Base-by-base conservation (phyloP, 2,329 filamentous ascomycete genomes). In the Lachnellula cervina region DNA sequence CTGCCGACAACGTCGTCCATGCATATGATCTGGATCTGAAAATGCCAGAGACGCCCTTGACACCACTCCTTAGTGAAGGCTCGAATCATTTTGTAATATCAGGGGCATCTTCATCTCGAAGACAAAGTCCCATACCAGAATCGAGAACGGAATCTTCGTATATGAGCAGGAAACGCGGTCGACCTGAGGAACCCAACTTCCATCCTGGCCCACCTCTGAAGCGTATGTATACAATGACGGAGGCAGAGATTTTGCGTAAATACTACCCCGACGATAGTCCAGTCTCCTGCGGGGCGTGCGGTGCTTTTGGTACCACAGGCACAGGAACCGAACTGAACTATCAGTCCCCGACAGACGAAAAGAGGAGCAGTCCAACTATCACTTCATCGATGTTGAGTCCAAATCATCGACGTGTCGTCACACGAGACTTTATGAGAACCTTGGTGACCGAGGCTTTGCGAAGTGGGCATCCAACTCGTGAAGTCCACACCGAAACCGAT, bases 11-110 rank as follows among this genome's bases (percentile, higher is more conserved):
- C 62, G 85, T 89, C 17, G 86, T 89, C 9, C 84, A 89, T 69
- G 86, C 86, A 13, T 88, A 88, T 63, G 86, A 89, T 65, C 80
- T 89, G 70, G 86, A 89, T 65, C 87, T 89, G 83, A 82, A 86
- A 63, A 78, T 89, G 43, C 86, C 86, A n/a, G 82, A 86, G 59
- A 82, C 80, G 13, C 82, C 80, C 7, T 70, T 70, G 13, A 60
- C 63, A 5, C 58, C 62, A 5, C 60, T 58, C 25, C 60, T 62
- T 16, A 28, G 44, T 13, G 59, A 65, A 28, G 35, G 51, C 4
- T 44, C 45, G 9, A 57, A 55, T 46, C 46, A 37, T 17, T 34
- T 21, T 11, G 28, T 23, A 35, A 32, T n/a, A 5, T 47, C 48
- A 14, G 9, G 35, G 8, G 23, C 44, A 32, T 37, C 54, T 28